phyloP scores from a whole-genome alignment of 2,329 filamentous ascomycete genomes.

The Leptographium wingfieldii region DNA sequence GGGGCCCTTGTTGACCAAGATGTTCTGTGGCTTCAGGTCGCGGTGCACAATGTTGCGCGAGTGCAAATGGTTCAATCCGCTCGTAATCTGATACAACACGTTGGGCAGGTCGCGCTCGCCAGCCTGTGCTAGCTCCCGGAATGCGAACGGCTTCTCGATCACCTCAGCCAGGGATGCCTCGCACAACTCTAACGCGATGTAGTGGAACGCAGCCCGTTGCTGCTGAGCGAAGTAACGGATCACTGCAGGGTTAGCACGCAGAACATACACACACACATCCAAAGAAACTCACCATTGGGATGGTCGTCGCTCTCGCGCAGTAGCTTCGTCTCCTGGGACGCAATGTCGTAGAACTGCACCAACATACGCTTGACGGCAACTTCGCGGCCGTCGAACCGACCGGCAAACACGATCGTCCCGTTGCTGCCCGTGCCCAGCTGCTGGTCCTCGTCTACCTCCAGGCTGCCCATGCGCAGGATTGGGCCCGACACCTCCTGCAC shows the following conservation, averaged over 20 bases:
- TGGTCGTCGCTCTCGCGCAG: constrained; percentile 91
- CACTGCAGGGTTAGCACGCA: constrained; percentile 35
- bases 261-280: background rate
- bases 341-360: constrained; percentile 90
- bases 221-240: constrained; percentile 95
- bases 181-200: constrained; percentile 90
- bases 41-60: constrained; percentile 89
- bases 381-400: constrained; percentile 83
- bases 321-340: constrained; percentile 82
- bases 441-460: constrained; percentile 50
- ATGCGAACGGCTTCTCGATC: constrained; percentile 59
- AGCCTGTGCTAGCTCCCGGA: constrained; percentile 55
- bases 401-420: constrained; percentile 90
- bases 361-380: constrained; percentile 97
- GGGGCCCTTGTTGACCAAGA: constrained; percentile 67
- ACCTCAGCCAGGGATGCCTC: constrained; percentile 89
- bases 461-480: constrained; percentile 48
- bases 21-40: constrained; percentile 96
- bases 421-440: constrained; percentile 75
- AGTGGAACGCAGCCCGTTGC: constrained; percentile 77
- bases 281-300: constrained; percentile 50
- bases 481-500: constrained; percentile 47
- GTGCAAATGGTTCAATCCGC: constrained; percentile 80
- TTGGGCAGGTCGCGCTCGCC: constrained; percentile 65
- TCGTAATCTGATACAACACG: constrained; percentile 78